Evolutionary conservation across 768 basidiomycete genomes (phyloP).

Genomic region (Mycena rebaudengoi): DNA sequence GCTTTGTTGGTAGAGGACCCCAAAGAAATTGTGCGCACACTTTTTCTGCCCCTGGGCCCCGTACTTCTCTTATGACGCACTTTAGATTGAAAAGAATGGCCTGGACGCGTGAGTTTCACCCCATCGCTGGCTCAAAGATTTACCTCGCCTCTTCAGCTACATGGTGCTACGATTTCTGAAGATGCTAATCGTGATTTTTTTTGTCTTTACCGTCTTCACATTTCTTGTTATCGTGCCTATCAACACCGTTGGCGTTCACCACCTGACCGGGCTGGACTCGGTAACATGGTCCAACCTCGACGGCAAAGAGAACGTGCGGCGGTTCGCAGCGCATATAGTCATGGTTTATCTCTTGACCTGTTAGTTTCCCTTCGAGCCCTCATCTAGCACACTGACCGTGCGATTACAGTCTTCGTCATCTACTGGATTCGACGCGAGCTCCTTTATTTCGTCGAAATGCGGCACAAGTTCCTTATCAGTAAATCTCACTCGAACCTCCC

Average conservation of each 20-base stretch:
- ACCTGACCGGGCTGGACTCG: slow-evolving; percentile 43
- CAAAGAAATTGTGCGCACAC: slow-evolving; percentile 51
- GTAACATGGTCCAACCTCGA: slow-evolving; percentile 59
- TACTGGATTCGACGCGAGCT: slow-evolving; percentile 68
- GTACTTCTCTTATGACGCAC: not conserved
- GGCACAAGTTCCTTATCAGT: slow-evolving; percentile 66
- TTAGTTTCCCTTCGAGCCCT: slow-evolving; percentile 38
- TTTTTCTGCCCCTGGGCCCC: not conserved
- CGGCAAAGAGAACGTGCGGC: slow-evolving; percentile 43
- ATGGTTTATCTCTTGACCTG: slow-evolving; percentile 60
- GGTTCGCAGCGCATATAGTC: slow-evolving; percentile 66
- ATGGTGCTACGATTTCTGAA: slow-evolving; percentile 71
- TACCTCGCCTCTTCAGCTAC: slow-evolving; percentile 44
- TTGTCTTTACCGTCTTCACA: slow-evolving; percentile 62
- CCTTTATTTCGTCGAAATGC: slow-evolving; percentile 61
- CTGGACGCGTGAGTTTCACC: slow-evolving; percentile 66
- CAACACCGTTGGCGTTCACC: slow-evolving; percentile 53
- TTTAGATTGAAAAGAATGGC: slow-evolving; percentile 65
- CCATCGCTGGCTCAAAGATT: not conserved
- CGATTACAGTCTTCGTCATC: slow-evolving; percentile 60
- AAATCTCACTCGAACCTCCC: slow-evolving; percentile 65
- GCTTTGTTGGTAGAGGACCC: slow-evolving; percentile 51
- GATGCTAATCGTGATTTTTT: slow-evolving; percentile 67
- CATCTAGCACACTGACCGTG: not conserved
- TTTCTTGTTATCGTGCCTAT: slow-evolving; percentile 70